These are phyloP conservation scores for Stachybotrys echinatus DNA, from an alignment of 2,329 filamentous ascomycete genomes.

Conservation along the genomic window DNA sequence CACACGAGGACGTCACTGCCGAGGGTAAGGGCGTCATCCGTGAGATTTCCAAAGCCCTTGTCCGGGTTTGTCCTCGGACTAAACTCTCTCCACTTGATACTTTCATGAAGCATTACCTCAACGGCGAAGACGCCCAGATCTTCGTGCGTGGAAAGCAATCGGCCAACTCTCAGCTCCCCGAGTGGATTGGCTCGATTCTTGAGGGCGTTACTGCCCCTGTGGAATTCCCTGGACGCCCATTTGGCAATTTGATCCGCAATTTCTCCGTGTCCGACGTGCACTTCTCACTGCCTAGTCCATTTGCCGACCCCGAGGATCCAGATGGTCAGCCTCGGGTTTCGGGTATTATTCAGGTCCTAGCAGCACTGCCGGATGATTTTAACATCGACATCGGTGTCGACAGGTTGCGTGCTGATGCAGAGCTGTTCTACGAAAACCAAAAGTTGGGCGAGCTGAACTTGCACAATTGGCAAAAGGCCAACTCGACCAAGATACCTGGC, in stretches of 20 bases:
- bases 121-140: slow-evolving; percentile 71
- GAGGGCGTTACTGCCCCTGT: slow-evolving; percentile 78
- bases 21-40: slow-evolving; percentile 68
- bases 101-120: slow-evolving; percentile 75
- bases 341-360: slow-evolving; percentile 73
- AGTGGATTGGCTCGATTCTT: slow-evolving; percentile 77
- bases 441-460: slow-evolving; percentile 81
- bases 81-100: slow-evolving; percentile 78
- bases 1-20: slow-evolving; percentile 61
- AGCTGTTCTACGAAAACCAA: slow-evolving; percentile 72
- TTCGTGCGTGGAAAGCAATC: slow-evolving; percentile 76
- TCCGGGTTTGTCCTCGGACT: slow-evolving; percentile 67
- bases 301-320: slow-evolving; percentile 69
- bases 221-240: slow-evolving; percentile 73
- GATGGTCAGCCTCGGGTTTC: slow-evolving; percentile 74
- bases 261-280: slow-evolving; percentile 83
- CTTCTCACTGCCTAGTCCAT: slow-evolving; percentile 77
- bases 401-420: slow-evolving; percentile 67
- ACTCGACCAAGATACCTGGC: slow-evolving; percentile 63
- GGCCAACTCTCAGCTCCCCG: slow-evolving; percentile 62
- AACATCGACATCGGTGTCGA: slow-evolving; percentile 79
- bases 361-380: slow-evolving; percentile 77
- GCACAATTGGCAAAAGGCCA: slow-evolving; percentile 75
- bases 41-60: slow-evolving; percentile 69
- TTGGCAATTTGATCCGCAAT: slow-evolving; percentile 80